Base-by-base conservation (phyloP, 2,329 filamentous ascomycete genomes). In the Graphilbum sp. region DNA sequence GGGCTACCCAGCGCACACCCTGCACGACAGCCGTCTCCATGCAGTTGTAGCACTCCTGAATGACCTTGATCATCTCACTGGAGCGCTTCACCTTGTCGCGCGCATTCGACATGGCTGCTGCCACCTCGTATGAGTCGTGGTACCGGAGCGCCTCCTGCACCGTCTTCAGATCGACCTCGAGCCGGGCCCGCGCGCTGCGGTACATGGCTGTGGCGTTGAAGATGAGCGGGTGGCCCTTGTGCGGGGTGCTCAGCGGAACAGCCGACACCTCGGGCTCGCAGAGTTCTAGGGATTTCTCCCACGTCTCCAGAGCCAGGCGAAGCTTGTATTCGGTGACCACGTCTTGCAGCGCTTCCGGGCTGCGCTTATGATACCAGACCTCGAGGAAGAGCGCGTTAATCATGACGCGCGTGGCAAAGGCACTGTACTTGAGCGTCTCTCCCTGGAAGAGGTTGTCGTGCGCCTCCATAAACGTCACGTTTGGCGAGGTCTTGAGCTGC, bases 171-270 rank as follows among this genome's bases (percentile, higher is more conserved):
- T 98, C 90, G 32, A 98, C 90, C 57, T 95, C 83, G 27, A 98
- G 72, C 41, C 90, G 81, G 41, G 83, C 83, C 37, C 86, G 80
- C 35, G 88, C 90, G 57, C 95, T 96, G 46, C 90, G 80, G 60
- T 88, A 95, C 66, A 96, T 79, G 16, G 90, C 90, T 75, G 90
- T 90, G 40, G 90, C 88, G 56, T 98, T 98, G 72, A 96, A 96
- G 51, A 95, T 86, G 38, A 98, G 67, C 16, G 90, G 90, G 54
- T 96, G 90, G 15, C 87, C 87, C 58, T 93, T 92, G 61, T 96
- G 87, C 35, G 90, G 88, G 21, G 88, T 87, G 55, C 84, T 93
- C 47, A 96, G 71, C 37, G 87, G 85, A 37, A 95, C 84, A 12
- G 85, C 72, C 38, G 88, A 83, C 13, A 75, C 78, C 60, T 98